Percentiles rank a stretch among this genome's conserved stretches.
These are phyloP conservation scores for Candida taoyuanica DNA, from an alignment of 805 yeast species.

Conservation along the genomic window DNA sequence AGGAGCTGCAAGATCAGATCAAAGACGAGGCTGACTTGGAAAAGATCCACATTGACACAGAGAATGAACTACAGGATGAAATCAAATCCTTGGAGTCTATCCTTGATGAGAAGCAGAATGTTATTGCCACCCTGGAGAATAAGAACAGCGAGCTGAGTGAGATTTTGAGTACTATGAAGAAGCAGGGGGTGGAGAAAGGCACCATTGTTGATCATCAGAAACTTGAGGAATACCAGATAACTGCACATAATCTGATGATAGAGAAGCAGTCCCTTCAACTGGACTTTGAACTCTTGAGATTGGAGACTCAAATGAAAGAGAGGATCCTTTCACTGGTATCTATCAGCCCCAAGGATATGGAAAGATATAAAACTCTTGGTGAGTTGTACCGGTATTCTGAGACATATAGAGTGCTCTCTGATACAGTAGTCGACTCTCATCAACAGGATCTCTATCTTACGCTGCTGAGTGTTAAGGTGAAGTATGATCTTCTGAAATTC, in stretches of 20 bases:
- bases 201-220: conserved; percentile 3
- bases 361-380: neutral
- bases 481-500: conserved; percentile 4
- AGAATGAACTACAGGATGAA: conserved; percentile 38
- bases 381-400: conserved; percentile 1
- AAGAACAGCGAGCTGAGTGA: conserved; percentile 20
- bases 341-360: neutral
- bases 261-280: conserved; percentile 6
- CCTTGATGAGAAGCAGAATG: conserved; percentile 14
- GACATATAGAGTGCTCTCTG: neutral
- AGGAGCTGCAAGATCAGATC: conserved; percentile 46
- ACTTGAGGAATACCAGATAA: too few species aligned
- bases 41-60: conserved; percentile 37
- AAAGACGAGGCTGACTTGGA: conserved; percentile 47
- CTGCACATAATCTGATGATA: neutral
- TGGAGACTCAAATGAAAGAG: conserved; percentile 2
- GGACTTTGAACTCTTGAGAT: conserved; percentile 5
- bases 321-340: neutral
- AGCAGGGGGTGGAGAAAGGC: neutral
- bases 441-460: conserved; percentile 6
- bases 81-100: conserved; percentile 27
- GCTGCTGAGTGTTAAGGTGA: conserved; percentile 1
- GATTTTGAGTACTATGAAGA: conserved; percentile 1
- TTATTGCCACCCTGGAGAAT: conserved; percentile 9
- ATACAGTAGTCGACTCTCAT: neutral